Evolutionary conservation across 371 early-diverging fungal genomes (phyloP).

Genomic region (Zychaea mexicana): DNA sequence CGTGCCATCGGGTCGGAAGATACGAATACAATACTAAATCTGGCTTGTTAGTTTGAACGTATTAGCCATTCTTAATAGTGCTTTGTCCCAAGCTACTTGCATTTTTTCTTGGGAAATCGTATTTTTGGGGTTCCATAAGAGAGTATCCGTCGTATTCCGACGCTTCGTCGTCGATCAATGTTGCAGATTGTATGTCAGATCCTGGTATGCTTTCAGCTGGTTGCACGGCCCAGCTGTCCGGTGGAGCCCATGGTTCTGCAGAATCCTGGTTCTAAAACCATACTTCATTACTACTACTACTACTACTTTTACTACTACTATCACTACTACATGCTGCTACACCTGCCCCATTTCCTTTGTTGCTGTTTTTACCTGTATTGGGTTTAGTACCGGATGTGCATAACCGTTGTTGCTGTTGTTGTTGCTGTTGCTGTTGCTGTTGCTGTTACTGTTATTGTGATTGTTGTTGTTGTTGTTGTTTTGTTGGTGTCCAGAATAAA

Average conservation of each 20-base stretch:
- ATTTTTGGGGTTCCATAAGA: conserved; percentile 28
- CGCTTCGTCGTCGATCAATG: conserved; percentile 25
- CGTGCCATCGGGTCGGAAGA: conserved; percentile 72
- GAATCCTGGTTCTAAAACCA: not conserved
- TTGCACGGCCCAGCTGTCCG: conserved; percentile 73
- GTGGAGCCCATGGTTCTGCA: conserved; percentile 62
- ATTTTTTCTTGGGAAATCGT: conserved; percentile 33
- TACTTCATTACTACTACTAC: not conserved
- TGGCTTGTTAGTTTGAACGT: no score
- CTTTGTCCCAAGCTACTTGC: conserved; percentile 14
- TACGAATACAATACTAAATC: conserved; percentile 57
- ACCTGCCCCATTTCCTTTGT: not conserved
- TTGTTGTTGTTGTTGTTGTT: not conserved
- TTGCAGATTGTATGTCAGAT: conserved; percentile 19
- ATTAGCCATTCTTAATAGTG: not conserved
- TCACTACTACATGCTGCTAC: not conserved
- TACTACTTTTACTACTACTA: not conserved
- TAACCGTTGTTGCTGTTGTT: not conserved
- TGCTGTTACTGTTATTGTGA: not conserved
- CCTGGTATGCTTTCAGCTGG: conserved; percentile 27
- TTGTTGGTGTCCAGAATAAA: conserved; percentile 11
- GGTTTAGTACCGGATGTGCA: not conserved
- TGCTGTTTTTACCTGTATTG: not conserved
- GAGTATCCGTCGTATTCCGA: conserved; percentile 45
- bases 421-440: not conserved